Percentiles rank a stretch among this genome's conserved stretches.
Evolutionary conservation across 768 basidiomycete species (phyloP).

Genomic region (Termitomyces sp.): DNA sequence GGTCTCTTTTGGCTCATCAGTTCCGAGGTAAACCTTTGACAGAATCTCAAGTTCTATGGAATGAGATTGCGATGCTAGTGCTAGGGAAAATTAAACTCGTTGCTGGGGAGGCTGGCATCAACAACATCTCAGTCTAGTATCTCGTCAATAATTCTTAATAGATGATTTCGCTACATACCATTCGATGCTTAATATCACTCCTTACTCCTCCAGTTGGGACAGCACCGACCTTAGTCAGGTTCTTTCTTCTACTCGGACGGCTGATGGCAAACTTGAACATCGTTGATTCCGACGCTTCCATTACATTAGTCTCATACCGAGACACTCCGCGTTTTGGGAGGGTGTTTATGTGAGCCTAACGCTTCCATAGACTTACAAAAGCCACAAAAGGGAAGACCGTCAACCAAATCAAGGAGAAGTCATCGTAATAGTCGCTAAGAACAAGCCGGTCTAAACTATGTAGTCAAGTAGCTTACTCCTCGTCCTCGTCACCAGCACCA

Average conservation of each 20-base stretch:
- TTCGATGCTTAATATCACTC: no score
- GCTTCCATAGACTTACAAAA: no score
- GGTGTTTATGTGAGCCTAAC: no score
- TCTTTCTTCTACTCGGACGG: no score
- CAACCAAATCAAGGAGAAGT: not conserved
- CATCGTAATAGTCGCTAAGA: not conserved
- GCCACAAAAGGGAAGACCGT: no score
- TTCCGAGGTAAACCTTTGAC: constrained; percentile 62
- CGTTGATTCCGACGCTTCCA: not conserved
- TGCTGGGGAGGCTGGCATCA: constrained; percentile 20
- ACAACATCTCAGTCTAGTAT: not conserved
- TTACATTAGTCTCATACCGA: no score
- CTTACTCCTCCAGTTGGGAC: no score
- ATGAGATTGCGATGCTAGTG: constrained; percentile 62
- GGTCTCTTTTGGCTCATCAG: constrained; percentile 56
- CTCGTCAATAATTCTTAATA: no score
- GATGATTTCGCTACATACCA: no score
- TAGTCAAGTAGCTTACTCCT: constrained; percentile 18
- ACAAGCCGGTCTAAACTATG: not conserved
- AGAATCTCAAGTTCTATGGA: constrained; percentile 67
- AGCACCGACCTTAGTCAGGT: no score
- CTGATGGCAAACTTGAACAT: not conserved
- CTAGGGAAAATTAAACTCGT: constrained; percentile 52
- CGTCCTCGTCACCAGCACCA: constrained; percentile 29
- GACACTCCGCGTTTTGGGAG: no score